Evolutionary conservation across 176 grass and related monocot genomes (phyloP), one percentile per base, ranked within the genome.

Genomic region (Oryza officinalis): DNA sequence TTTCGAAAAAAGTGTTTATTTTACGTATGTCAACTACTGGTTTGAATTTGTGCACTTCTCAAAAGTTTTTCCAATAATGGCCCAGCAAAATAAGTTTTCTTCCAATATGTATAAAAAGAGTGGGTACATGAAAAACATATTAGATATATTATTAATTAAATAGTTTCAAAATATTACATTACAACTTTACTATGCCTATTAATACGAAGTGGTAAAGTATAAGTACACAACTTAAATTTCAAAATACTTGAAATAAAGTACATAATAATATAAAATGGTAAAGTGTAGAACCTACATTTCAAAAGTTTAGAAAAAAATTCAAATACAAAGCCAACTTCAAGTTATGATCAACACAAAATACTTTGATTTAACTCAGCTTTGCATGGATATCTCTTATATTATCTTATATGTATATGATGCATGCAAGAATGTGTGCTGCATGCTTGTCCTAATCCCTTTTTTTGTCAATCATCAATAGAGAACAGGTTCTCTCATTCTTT

Each of bases 401-500:
- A 52, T 52, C 49, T 52, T n/a, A 54, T 23, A 60, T 52, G 50
- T 25, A n/a, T 60, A 13, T 81, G 82, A 52, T 46, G 61, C 20
- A 27, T 70, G 77, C 76, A 33, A 49, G 83, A 37, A 46, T 35
- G 49, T 65, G 77, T 2, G 52, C 4, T 57, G 18, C 18, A 57
- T 57, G 35, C 74, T 78, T 32, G 50, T 20, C 23, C 46, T 80
- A 30, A 76, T 52, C 18, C 14, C 32, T 80, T 33, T 82, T 69
- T 38, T 76, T 71, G 57, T 9, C n/a, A 25, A 25, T 61, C 77
- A 69, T 77, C 86, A 85, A 71, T 50, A 47, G 40, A 81, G 77
- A 81, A 85, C 57, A 85, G 18, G 69, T 84, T 81, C 87, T 80
- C 13, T 28, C n/a, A 17, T 82, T 76, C 23, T 45, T 35, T 89